Base-by-base conservation (phyloP, 495 filamentous ascomycete genomes). In the Neurospora cerealis region DNA sequence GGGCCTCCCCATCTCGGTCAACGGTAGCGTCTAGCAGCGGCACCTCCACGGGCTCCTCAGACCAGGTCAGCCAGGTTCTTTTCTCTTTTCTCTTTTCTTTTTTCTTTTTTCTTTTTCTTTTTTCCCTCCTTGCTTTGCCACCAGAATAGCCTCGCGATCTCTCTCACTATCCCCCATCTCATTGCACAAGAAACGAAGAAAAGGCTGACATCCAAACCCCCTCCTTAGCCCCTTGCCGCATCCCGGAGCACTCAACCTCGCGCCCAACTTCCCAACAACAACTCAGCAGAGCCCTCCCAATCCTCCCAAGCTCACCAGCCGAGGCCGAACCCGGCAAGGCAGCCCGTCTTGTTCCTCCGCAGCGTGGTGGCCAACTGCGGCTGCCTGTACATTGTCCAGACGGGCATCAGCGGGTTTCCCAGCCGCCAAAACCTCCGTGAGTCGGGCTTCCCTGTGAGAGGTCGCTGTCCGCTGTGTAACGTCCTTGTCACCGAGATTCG, bases 341-440 rank as follows among this genome's bases (percentile, higher is more conserved):
- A 17, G n/a, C 40, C 40, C 48, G 48, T 4, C 28, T 0, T 17
- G 3, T 66, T 66, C 24, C 11, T 66, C 54, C 28, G 54, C 28
- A 3, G 28, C 28, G 15, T 32, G 28, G 13, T 19, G 5, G 54
- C 54, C 28, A 19, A 8, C 54, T 66, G 54, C 28, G 54, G 54
- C 7, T 66, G 54, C 28, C 2, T 66, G 6, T 66, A 66, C 28
- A 17, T 66, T 11, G 15, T 17, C 54, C 1, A 66, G 3, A 17
- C 13, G 7, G 24, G 28, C 6, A 17, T 9, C 11, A 19, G 7
- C 6, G 24, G 24, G 5, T 1, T 1, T 11, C 13, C 54, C 5
- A 4, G 0, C 3, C 28, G 1, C 54, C 0, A 1, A 1, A 1
- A 36, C 28, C 24, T 66, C 13, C 24, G 0, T 6, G 3, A 19